A percentile compares a stretch with the other conserved stretches of the same genome.
Conservation (phyloP, 2,329 filamentous ascomycete species). For the Fonsecaea monophora region DNA sequence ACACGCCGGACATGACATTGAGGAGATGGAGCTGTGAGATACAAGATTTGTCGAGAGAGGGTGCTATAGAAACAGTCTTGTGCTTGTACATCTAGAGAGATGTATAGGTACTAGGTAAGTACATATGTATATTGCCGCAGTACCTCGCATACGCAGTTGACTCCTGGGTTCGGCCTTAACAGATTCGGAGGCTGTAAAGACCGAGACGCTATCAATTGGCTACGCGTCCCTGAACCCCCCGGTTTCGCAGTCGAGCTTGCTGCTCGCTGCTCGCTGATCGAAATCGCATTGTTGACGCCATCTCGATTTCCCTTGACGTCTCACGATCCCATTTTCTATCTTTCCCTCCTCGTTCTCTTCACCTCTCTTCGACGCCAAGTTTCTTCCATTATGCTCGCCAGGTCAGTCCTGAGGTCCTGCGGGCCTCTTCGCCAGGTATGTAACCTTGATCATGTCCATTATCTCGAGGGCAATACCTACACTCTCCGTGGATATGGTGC, state of each 20-base stretch:
- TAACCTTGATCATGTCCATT: slow-evolving; percentile 22
- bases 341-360: slow-evolving; percentile 8
- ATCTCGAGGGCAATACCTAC: background rate
- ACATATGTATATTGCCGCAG: background rate
- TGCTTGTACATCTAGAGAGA: background rate
- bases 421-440: slow-evolving; percentile 71
- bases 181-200: slow-evolving; percentile 10
- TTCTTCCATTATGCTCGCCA: slow-evolving; percentile 67
- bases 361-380: background rate
- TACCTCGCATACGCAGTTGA: background rate
- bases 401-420: slow-evolving; percentile 68
- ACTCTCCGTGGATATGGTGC: background rate
- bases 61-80: no score
- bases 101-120: background rate
- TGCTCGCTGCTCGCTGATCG: background rate
- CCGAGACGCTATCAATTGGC: slow-evolving; percentile 4
- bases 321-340: slow-evolving; percentile 6
- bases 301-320: slow-evolving; percentile 17
- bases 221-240: background rate
- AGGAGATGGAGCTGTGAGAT: slow-evolving; percentile 33
- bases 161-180: background rate
- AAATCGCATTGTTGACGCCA: slow-evolving; percentile 28
- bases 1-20: slow-evolving; percentile 28
- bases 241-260: background rate
- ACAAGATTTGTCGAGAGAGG: background rate